Evolutionary conservation across 371 early-diverging fungal genomes (phyloP), one percentile per base, ranked within the genome.

Genomic region (Rhizopus sp.): DNA sequence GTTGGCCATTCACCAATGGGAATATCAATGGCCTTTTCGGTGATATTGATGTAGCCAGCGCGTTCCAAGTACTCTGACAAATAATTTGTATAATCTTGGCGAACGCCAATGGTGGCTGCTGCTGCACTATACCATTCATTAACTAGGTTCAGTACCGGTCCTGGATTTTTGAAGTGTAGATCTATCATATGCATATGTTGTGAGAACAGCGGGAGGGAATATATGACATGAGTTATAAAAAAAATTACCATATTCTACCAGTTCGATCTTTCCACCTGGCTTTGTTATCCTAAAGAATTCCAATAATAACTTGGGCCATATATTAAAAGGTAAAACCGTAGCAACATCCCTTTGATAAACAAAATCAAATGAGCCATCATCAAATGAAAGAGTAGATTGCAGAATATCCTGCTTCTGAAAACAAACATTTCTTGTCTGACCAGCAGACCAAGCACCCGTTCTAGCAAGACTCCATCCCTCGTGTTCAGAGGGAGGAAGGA

Each of bases 311-410:
- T 23, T 47, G 9, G 62, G 44, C 83, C 83, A 86, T 15, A 68
- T 55, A 3, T 64, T 61, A 17, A 65, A 67, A 6, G 77, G 72
- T 17, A 84, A 33, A 6, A 72, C 73, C 3, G 73, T 64, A 10
- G 77, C 63, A 5, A 86, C 64, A 23, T 81, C 76, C 3, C 86
- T 78, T 55, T 85, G 85, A 61, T 80, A 83, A 10, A 87, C 70
- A 55, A 79, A 77, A 62, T 88, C 86, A 63, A 88, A 87, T 8
- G 67, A 49, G 55, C 80, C 63, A 48, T 84, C 80, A 7, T 61
- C 55, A 54, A 77, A 82, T 1, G 32, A 39, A 2, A 78, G 44
- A 13, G 63, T 46, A 6, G 42, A 32, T 6, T 55, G 41, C 10
- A 65, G 37, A 4, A 78, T 47, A 56, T 75, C 69, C 16, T 68